These are phyloP conservation scores for Cryptococcus jaspeensis DNA, from an alignment of 1,284 basidiomycete species.

Conservation along the genomic window DNA sequence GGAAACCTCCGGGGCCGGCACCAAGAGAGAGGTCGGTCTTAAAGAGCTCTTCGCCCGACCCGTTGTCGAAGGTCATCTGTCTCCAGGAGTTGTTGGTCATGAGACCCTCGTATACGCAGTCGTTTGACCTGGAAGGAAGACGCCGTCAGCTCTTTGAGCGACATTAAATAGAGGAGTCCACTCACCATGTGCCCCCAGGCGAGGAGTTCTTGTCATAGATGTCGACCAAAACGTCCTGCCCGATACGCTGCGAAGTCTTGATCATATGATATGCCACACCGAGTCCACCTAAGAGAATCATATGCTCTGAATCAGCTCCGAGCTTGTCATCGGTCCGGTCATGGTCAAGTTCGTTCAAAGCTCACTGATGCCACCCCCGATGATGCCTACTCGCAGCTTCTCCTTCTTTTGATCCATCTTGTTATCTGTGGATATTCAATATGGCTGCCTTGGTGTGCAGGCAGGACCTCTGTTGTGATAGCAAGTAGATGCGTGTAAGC, in stretches of 20 bases:
- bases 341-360: slow-evolving; percentile 9
- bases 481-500: too few species aligned
- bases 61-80: slow-evolving; percentile 18
- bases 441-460: too few species aligned
- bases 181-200: slow-evolving; percentile 49
- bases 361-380: slow-evolving; percentile 46
- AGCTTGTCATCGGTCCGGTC: too few species aligned
- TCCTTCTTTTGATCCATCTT: background rate
- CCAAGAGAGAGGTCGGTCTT: slow-evolving; percentile 7
- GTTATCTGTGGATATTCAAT: too few species aligned
- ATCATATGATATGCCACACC: too few species aligned
- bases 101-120: slow-evolving; percentile 18
- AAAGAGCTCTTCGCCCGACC: slow-evolving; percentile 14
- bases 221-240: slow-evolving; percentile 43
- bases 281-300: too few species aligned
- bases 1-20: slow-evolving; percentile 18
- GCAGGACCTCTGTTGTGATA: too few species aligned
- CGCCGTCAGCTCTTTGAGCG: slow-evolving; percentile 11
- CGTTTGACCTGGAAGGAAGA: slow-evolving; percentile 43
- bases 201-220: slow-evolving; percentile 39
- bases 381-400: slow-evolving; percentile 31
- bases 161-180: background rate
- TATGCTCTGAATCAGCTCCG: too few species aligned
- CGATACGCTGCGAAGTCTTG: slow-evolving; percentile 21
- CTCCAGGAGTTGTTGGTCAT: slow-evolving; percentile 29